These are phyloP conservation scores for Hordeum vulgare DNA, from an alignment of 176 grass and related monocot species.

Conservation along the genomic window DNA sequence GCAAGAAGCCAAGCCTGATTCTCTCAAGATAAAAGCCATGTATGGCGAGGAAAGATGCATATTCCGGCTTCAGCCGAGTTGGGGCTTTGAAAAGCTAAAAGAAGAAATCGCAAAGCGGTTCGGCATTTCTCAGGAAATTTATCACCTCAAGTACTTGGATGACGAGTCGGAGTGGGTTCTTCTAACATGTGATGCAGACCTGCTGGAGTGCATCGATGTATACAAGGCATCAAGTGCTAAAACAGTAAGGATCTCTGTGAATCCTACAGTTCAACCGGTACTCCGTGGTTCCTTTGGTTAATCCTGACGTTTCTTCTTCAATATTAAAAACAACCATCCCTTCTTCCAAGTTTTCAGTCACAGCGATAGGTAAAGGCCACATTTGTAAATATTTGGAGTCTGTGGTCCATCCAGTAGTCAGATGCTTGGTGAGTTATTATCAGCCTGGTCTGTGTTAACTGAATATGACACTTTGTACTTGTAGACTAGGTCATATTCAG, in stretches of 20 bases:
- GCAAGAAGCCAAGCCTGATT: conserved; percentile 41
- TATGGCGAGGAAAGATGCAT: conserved; percentile 88
- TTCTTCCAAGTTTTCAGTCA: conserved; percentile 22
- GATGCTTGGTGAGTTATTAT: not conserved
- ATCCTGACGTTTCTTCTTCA: conserved; percentile 27
- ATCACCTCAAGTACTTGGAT: conserved; percentile 81
- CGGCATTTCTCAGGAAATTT: conserved; percentile 14
- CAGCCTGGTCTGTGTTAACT: not conserved
- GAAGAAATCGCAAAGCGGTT: conserved; percentile 77
- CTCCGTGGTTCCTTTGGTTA: conserved; percentile 30
- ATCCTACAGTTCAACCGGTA: conserved; percentile 16
- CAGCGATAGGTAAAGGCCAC: not conserved
- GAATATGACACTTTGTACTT: not conserved
- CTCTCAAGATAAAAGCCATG: conserved; percentile 83
- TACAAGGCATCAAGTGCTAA: conserved; percentile 58
- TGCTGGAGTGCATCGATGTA: conserved; percentile 85
- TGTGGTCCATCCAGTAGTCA: conserved; percentile 16
- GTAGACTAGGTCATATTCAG: conserved; percentile 12
- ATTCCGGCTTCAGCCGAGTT: conserved; percentile 70
- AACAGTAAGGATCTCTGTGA: conserved; percentile 70
- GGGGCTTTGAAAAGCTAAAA: conserved; percentile 73
- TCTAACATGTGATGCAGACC: conserved; percentile 88
- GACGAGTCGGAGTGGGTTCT: conserved; percentile 98
- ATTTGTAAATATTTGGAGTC: conserved; percentile 19
- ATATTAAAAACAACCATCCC: not conserved